A percentile compares a stretch with the other conserved stretches of the same genome.
phyloP scores from a whole-genome alignment of 257 asterid genomes.

The Solanum piurae region DNA sequence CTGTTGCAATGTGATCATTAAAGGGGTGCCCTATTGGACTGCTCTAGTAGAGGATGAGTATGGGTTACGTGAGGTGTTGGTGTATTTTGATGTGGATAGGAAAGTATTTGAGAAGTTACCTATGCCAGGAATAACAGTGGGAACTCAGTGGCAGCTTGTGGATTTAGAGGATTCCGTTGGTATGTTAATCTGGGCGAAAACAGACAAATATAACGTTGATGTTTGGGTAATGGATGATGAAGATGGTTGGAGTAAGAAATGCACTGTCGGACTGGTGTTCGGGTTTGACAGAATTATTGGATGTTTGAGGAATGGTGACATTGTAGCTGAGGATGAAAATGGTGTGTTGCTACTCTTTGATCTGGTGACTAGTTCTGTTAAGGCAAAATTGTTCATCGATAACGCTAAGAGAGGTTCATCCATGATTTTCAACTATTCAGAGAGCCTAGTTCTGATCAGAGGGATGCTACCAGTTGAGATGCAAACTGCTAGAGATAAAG shows the following conservation, averaged over 20 bases:
- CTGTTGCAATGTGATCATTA: neutral
- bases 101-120: neutral
- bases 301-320: slow-evolving; percentile 3
- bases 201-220: neutral
- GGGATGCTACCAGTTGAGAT: neutral
- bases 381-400: neutral
- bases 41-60: neutral
- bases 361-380: neutral
- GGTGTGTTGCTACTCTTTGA: neutral
- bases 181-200: neutral
- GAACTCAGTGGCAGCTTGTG: neutral
- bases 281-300: neutral
- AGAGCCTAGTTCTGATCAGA: neutral
- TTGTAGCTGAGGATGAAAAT: neutral
- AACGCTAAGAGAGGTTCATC: neutral
- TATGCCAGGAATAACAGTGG: neutral
- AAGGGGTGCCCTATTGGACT: neutral
- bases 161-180: neutral
- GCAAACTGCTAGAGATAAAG: neutral
- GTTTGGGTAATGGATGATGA: slow-evolving; percentile 2
- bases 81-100: neutral
- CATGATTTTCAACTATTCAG: neutral
- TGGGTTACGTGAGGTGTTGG: neutral
- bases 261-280: neutral
- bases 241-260: slow-evolving; percentile 6